Percentiles rank a stretch among this genome's conserved stretches.
Evolutionary conservation across 2,329 filamentous ascomycete species (phyloP).

Genomic region (Cordyceps pruinosa): DNA sequence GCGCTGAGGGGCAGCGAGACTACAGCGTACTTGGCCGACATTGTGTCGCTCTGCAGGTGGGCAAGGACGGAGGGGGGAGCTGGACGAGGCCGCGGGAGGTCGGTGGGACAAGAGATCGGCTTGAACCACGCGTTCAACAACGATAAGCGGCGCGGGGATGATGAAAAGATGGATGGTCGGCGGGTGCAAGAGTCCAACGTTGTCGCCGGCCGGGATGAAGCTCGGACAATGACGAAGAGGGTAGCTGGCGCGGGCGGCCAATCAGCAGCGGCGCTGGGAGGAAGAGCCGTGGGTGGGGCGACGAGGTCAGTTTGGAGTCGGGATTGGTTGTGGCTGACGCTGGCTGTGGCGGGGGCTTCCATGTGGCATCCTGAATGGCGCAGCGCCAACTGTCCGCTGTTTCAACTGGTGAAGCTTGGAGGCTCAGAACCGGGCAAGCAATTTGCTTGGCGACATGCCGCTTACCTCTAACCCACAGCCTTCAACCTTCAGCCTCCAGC

Average conservation of each 20-base stretch:
- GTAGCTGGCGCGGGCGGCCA: neutral
- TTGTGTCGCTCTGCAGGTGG: constrained; percentile 20
- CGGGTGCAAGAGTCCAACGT: neutral
- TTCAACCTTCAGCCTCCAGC: neutral
- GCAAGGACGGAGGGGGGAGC: neutral
- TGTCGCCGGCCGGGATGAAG: neutral
- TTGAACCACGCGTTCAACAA: neutral
- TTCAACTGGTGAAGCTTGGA: too few species aligned
- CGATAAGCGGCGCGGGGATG: neutral
- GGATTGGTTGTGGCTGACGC: neutral
- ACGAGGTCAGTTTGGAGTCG: neutral
- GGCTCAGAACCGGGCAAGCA: too few species aligned
- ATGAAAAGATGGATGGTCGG: neutral
- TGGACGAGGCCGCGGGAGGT: neutral
- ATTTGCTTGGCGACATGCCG: too few species aligned
- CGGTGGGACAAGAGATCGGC: neutral
- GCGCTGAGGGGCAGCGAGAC: constrained; percentile 86
- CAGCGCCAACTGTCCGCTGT: too few species aligned
- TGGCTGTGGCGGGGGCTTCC: too few species aligned
- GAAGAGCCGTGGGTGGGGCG: neutral
- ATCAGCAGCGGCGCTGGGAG: neutral
- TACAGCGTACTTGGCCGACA: constrained; percentile 68
- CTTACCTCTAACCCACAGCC: too few species aligned
- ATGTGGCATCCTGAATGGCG: too few species aligned
- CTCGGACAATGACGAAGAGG: constrained; percentile 9